A percentile compares a stretch with the other conserved stretches of the same genome.
Conservation (phyloP, 371 early-diverging fungal genomes). For the Lichtheimia ramosa region DNA sequence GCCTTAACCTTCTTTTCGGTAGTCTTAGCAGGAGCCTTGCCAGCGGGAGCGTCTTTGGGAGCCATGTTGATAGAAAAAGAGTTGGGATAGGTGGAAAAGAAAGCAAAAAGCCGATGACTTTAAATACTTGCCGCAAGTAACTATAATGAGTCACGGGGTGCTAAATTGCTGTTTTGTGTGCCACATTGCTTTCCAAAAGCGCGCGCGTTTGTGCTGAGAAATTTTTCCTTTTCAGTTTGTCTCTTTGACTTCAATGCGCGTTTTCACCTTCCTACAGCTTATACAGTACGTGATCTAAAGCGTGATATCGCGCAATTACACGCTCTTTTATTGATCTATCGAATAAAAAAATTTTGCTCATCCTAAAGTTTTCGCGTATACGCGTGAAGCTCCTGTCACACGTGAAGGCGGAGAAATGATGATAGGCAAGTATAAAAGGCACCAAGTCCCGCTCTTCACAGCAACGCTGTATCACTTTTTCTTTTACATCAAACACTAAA, state of each 20-base stretch:
- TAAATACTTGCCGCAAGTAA: conserved; percentile 6
- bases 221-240: not conserved
- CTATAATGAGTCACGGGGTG: too few species aligned
- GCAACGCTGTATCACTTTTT: conserved; percentile 9
- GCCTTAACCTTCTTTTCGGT: conserved; percentile 53
- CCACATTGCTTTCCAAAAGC: not conserved
- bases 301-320: conserved; percentile 11
- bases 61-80: conserved; percentile 35
- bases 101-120: conserved; percentile 16
- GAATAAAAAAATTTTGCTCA: conserved; percentile 3
- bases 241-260: not conserved
- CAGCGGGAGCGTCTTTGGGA: conserved; percentile 63
- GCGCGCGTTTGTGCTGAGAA: too few species aligned
- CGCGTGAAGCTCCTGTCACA: not conserved
- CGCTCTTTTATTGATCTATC: not conserved
- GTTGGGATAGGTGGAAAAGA: conserved; percentile 11
- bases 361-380: not conserved
- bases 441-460: conserved; percentile 10
- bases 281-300: not conserved
- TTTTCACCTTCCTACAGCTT: not conserved
- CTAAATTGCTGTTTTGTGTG: not conserved
- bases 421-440: not conserved
- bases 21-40: conserved; percentile 75
- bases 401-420: not conserved
- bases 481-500: conserved; percentile 12